phyloP scores from a whole-genome alignment of 306 rosid genomes.

The Geum urbanum region DNA sequence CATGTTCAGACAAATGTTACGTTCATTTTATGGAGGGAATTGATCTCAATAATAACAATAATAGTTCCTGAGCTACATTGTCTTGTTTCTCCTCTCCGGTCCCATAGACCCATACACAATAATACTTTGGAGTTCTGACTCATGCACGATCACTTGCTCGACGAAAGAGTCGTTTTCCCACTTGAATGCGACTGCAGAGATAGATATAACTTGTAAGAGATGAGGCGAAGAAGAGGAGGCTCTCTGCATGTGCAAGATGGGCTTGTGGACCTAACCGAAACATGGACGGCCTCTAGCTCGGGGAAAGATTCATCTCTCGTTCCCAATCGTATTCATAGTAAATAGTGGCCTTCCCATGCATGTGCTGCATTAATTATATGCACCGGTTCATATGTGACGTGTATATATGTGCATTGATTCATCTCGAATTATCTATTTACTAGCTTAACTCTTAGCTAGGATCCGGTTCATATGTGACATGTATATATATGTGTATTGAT shows the following conservation, averaged over 20 bases:
- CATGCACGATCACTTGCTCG: neutral
- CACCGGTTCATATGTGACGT: too few species aligned
- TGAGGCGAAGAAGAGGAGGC: too few species aligned
- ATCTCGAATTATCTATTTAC: too few species aligned
- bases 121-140: neutral
- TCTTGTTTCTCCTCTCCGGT: neutral
- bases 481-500: too few species aligned
- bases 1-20: neutral
- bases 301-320: neutral
- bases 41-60: too few species aligned
- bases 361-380: neutral
- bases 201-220: neutral
- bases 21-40: neutral
- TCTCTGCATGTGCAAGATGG: neutral
- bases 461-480: too few species aligned
- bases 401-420: too few species aligned
- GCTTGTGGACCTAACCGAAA: conserved; percentile 2
- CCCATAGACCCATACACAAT: neutral
- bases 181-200: conserved; percentile 6
- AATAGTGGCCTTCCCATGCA: conserved; percentile 5
- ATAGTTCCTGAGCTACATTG: too few species aligned
- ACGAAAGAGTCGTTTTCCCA: neutral
- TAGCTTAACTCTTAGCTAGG: too few species aligned
- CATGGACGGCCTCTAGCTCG: neutral
- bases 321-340: neutral